Evolutionary conservation across 148 eudicot species (phyloP).

Genomic region (Arbutus unedo): DNA sequence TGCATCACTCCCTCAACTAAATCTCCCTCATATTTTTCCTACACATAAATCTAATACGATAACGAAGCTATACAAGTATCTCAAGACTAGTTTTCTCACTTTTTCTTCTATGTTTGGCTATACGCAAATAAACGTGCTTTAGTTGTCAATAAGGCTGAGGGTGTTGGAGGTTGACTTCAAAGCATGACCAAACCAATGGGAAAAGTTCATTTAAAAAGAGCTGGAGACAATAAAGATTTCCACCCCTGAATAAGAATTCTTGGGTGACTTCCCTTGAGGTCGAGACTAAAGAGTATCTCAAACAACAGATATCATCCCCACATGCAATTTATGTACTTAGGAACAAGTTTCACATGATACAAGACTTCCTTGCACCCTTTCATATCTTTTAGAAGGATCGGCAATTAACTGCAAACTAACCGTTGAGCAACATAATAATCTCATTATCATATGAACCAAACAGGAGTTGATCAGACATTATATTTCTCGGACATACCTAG

Average conservation of each 20-base stretch:
- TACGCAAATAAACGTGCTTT: background rate
- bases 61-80: background rate
- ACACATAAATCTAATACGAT: background rate
- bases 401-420: background rate
- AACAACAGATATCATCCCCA: background rate
- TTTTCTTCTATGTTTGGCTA: background rate
- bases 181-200: background rate
- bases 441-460: background rate
- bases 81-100: background rate
- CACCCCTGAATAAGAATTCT: background rate
- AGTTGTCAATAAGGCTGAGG: background rate
- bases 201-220: background rate
- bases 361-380: background rate
- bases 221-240: background rate
- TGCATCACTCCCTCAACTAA: background rate
- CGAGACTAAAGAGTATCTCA: background rate
- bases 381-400: background rate
- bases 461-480: background rate
- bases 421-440: background rate
- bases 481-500: background rate
- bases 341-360: background rate
- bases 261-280: background rate
- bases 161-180: background rate
- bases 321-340: background rate
- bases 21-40: background rate